phyloP scores from a whole-genome alignment of 1,284 basidiomycete genomes.

The Paramarasmius palmivorus region DNA sequence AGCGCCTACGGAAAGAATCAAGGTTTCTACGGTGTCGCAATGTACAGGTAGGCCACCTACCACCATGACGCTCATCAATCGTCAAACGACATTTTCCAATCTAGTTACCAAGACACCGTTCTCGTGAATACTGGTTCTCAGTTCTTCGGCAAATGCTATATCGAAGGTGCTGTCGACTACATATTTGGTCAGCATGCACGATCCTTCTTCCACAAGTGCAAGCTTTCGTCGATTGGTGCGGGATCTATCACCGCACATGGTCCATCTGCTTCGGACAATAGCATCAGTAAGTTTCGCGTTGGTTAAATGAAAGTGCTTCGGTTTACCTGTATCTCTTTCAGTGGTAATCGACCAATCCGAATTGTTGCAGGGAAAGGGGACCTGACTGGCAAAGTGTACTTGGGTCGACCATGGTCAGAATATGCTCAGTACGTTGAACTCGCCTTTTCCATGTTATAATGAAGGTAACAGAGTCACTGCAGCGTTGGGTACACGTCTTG shows the following conservation, averaged over 20 bases:
- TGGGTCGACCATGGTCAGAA: constrained; percentile 33
- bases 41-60: constrained; percentile 20
- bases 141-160: constrained; percentile 30
- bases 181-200: constrained; percentile 32
- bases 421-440: constrained; percentile 15
- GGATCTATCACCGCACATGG: constrained; percentile 32
- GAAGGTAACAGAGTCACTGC: background rate
- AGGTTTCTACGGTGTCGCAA: constrained; percentile 24
- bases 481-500: constrained; percentile 21
- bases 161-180: constrained; percentile 36
- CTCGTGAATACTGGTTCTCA: constrained; percentile 30
- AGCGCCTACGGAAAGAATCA: constrained; percentile 27
- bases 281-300: constrained; percentile 12
- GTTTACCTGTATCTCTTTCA: constrained; percentile 5
- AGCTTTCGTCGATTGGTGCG: constrained; percentile 28
- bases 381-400: constrained; percentile 25
- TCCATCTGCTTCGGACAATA: constrained; percentile 17
- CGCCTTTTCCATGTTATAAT: background rate
- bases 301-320: background rate
- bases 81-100: background rate
- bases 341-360: constrained; percentile 28
- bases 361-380: constrained; percentile 19
- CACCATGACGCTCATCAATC: background rate
- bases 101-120: constrained; percentile 31
- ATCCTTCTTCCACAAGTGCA: constrained; percentile 31